phyloP scores from a whole-genome alignment of 75 land plant genomes.

The Chamaecyparis obtusa region DNA sequence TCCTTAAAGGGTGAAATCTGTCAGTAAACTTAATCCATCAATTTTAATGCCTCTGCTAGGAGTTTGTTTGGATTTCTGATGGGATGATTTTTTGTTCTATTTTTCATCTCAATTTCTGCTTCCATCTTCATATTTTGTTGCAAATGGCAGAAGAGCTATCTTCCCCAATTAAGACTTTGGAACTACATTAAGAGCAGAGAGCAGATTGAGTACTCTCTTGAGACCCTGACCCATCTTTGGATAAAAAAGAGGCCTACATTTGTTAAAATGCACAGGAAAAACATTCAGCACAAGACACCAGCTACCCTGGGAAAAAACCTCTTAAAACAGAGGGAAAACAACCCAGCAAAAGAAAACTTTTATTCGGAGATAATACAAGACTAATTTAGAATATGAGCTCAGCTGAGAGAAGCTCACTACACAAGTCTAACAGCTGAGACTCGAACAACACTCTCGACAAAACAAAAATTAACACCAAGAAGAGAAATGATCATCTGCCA shows the following conservation, averaged over 20 bases:
- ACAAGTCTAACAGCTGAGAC: too few species aligned
- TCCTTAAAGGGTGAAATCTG: neutral
- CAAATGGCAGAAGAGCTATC: neutral
- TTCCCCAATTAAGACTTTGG: neutral
- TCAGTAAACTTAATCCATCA: neutral
- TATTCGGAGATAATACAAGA: too few species aligned
- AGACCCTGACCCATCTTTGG: neutral
- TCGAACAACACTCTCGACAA: too few species aligned
- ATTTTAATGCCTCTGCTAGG: neutral
- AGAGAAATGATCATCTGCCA: too few species aligned
- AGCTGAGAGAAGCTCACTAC: too few species aligned
- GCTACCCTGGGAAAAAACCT: too few species aligned
- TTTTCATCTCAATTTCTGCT: neutral
- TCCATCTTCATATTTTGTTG: neutral
- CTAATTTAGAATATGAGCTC: too few species aligned
- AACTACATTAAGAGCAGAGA: neutral
- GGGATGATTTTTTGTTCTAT: neutral
- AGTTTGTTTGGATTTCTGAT: neutral
- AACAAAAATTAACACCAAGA: too few species aligned
- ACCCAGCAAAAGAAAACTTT: too few species aligned
- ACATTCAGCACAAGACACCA: too few species aligned
- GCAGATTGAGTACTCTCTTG: neutral
- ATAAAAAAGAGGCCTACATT: neutral
- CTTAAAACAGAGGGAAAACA: too few species aligned
- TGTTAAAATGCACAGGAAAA: too few species aligned